phyloP scores from a whole-genome alignment of 2,329 filamentous ascomycete species.

The Verruconis gallopava region DNA sequence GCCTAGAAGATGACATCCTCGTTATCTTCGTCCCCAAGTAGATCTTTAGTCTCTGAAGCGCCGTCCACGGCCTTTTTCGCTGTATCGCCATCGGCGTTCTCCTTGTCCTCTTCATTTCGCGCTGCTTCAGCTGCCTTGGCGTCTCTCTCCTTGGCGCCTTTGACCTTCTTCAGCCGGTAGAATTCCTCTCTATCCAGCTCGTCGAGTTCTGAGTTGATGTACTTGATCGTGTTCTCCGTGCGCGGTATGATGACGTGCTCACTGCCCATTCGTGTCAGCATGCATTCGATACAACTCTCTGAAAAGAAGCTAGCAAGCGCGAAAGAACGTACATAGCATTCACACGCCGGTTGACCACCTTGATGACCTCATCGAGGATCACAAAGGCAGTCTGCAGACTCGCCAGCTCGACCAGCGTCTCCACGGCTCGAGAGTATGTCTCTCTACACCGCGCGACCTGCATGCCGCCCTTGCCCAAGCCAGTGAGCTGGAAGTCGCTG shows the following conservation, averaged over 20 bases:
- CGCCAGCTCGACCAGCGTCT: constrained; percentile 87
- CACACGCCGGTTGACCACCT: constrained; percentile 95
- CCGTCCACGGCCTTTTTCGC: constrained; percentile 22
- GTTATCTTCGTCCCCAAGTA: constrained; percentile 64
- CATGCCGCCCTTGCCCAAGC: constrained; percentile 90
- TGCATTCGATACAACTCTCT: background rate
- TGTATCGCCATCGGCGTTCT: constrained; percentile 14
- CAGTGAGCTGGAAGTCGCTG: constrained; percentile 93
- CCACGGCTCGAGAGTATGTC: constrained; percentile 89
- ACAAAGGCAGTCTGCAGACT: constrained; percentile 97
- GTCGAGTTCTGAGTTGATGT: constrained; percentile 97
- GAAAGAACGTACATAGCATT: constrained; percentile 66
- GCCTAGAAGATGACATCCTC: constrained; percentile 74
- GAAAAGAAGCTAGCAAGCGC: background rate
- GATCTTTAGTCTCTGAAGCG: constrained; percentile 42
- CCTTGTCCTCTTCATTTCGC: constrained; percentile 14
- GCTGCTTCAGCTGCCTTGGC: constrained; percentile 30
- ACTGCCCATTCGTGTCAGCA: constrained; percentile 28
- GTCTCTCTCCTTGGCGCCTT: constrained; percentile 51
- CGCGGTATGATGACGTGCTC: constrained; percentile 94
- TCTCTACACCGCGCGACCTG: constrained; percentile 91
- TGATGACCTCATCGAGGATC: constrained; percentile 96
- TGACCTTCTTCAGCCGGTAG: constrained; percentile 90
- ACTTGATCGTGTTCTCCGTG: constrained; percentile 99
- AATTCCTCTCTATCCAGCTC: constrained; percentile 97